Evolutionary conservation across 805 yeast genomes (phyloP).

Genomic region (Candida piceae): DNA sequence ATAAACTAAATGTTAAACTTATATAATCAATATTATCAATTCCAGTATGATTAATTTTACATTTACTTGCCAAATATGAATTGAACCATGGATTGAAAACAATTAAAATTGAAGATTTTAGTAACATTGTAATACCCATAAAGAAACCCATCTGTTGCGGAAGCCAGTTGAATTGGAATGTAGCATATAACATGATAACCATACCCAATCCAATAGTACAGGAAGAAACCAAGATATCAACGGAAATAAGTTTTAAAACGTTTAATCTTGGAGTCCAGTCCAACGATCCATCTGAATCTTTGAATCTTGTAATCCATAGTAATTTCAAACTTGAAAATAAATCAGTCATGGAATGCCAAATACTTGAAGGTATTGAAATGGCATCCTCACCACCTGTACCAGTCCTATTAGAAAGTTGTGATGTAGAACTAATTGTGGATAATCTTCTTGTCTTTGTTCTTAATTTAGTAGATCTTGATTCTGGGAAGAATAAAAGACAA

Average conservation of each 20-base stretch:
- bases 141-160: constrained; percentile 52
- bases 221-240: constrained; percentile 40
- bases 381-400: too few relatives aligned
- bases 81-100: constrained; percentile 46
- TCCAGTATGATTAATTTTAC: constrained; percentile 33
- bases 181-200: constrained; percentile 46
- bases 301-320: constrained; percentile 46
- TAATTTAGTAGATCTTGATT: constrained; percentile 56
- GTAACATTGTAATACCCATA: constrained; percentile 46
- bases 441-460: constrained; percentile 44
- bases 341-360: constrained; percentile 13
- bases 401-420: neutral
- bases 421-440: constrained; percentile 10
- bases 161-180: constrained; percentile 49
- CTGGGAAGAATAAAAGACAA: constrained; percentile 44
- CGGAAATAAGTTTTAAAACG: constrained; percentile 42
- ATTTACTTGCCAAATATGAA: constrained; percentile 30
- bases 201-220: constrained; percentile 38
- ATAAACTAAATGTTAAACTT: constrained; percentile 27
- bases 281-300: constrained; percentile 17
- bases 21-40: constrained; percentile 41
- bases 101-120: constrained; percentile 45
- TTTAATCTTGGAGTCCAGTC: constrained; percentile 35
- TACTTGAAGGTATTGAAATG: neutral
- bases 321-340: constrained; percentile 45